phyloP scores from a whole-genome alignment of 306 rosid species.

The Clitoria ternatea region DNA sequence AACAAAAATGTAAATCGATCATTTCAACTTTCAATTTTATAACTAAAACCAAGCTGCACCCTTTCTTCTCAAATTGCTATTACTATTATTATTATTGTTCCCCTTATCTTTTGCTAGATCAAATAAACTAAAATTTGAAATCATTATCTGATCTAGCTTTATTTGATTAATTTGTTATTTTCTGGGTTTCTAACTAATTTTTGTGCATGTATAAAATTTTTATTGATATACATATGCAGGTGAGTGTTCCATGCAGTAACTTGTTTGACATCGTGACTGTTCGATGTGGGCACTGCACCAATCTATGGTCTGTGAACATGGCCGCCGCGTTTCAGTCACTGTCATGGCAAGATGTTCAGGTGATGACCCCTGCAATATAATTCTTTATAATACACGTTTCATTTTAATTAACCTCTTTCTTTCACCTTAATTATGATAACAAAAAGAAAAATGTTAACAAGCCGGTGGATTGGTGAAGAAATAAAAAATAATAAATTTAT shows the following conservation, averaged over 20 bases:
- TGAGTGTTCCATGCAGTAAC: constrained; percentile 99
- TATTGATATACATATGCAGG: constrained; percentile 43
- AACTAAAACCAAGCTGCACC: not conserved
- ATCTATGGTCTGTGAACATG: constrained; percentile 99
- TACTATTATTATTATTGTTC: not conserved
- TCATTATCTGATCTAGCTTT: not conserved
- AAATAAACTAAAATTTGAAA: not conserved
- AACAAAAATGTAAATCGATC: not conserved
- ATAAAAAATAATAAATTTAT: too few relatives aligned
- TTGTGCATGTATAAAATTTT: not conserved
- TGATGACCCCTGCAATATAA: constrained; percentile 8
- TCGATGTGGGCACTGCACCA: constrained; percentile 99
- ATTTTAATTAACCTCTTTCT: not conserved
- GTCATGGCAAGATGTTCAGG: constrained; percentile 93
- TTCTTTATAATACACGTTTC: not conserved
- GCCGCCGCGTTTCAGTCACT: constrained; percentile 94
- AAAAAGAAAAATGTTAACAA: too few relatives aligned
- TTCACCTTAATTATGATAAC: not conserved
- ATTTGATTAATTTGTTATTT: not conserved
- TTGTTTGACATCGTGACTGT: constrained; percentile 93
- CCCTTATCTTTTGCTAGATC: not conserved
- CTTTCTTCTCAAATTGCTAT: not conserved
- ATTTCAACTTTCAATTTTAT: not conserved
- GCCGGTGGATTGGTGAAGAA: too few relatives aligned
- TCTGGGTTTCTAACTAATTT: not conserved